Evolutionary conservation across 163 green algal genomes (phyloP), one percentile per base, ranked within the genome.

Genomic region (Scenedesmus sp.): DNA sequence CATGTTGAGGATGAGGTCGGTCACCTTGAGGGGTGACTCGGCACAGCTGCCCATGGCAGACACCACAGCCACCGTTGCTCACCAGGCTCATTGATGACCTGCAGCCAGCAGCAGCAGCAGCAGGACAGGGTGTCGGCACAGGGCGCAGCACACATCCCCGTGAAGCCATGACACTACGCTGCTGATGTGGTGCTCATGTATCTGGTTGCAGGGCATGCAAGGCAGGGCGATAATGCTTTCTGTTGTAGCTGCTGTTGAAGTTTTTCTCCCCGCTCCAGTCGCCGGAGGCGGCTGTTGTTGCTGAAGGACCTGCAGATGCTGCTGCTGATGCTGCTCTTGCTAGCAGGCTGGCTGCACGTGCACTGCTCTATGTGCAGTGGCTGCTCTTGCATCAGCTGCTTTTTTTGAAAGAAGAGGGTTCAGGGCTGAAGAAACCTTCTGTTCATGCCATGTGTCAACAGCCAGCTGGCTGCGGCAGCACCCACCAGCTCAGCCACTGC

Each of bases 1-100:
- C 95, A 99, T 98, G 92, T 98, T 97, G 42, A 99, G 94, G 80
- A 99, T 96, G 53, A 99, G 92, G 94, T 99, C 97, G 4, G 98
- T 99, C 18, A 99, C 97, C 92, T 99, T 99, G 89, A 98, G 78
- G 1, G 97, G 96, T 7, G 94, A 98, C 40, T 92, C 94, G 3
- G 95, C 93, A 68, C 96, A 93, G 72, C 89, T 95, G 83, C 98
- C 98, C 98, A 99, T 99, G 10, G 98, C 98, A 33, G 85, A 94
- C 30, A 96, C 94, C 1, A 97, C 93, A 12, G 94, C 93, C n/a
- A 94, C 92, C 44, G 94, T 95, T 86, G 76, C 24, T 94, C 51
- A 26, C 84, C 88, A 26, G 91, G 65, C 2, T 93, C 90, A 1
- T 93, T 79, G 33, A 94, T 81, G 26, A 91, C 73, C 85, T 90